A percentile compares a stretch with the other conserved stretches of the same genome.
These are phyloP conservation scores for Paracorniculantispora psalliotae DNA, from an alignment of 2,329 filamentous ascomycete genomes.

Conservation along the genomic window DNA sequence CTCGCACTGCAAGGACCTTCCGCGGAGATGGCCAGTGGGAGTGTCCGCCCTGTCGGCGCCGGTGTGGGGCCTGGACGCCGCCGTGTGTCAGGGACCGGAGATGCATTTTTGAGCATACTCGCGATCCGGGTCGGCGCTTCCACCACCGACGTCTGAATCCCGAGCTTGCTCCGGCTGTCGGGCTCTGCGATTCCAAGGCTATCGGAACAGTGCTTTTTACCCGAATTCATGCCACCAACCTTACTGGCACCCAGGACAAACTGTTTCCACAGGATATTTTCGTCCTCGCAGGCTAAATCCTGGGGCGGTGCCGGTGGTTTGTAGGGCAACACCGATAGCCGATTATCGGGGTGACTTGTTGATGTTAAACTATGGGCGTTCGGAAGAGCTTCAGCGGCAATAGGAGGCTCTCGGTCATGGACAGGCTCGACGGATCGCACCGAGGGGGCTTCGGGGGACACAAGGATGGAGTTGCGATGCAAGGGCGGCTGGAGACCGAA, in stretches of 20 bases:
- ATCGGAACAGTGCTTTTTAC: not conserved
- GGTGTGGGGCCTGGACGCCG: constrained; percentile 3
- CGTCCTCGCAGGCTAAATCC: not conserved
- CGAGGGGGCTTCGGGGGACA: too few species aligned
- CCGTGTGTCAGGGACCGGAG: not conserved
- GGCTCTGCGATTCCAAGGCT: not conserved
- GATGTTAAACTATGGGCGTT: not conserved
- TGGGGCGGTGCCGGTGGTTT: not conserved
- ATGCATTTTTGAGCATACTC: not conserved
- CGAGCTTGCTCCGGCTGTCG: constrained; percentile 1
- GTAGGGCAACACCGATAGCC: not conserved
- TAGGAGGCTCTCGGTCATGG: not conserved
- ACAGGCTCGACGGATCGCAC: too few species aligned
- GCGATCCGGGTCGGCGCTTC: constrained; percentile 6
- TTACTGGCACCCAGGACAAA: not conserved
- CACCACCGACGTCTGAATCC: not conserved
- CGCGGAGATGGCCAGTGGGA: constrained; percentile 7
- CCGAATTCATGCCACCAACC: not conserved
- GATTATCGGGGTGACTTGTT: not conserved
- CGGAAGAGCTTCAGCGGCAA: not conserved
- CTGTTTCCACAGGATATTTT: constrained; percentile 7
- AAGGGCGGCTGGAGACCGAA: too few species aligned
- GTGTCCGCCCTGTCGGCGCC: constrained; percentile 1
- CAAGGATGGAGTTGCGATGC: too few species aligned
- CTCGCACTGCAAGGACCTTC: not conserved